Base-by-base conservation (phyloP, 306 rosid species). In the Pyrus bretschneideri region DNA sequence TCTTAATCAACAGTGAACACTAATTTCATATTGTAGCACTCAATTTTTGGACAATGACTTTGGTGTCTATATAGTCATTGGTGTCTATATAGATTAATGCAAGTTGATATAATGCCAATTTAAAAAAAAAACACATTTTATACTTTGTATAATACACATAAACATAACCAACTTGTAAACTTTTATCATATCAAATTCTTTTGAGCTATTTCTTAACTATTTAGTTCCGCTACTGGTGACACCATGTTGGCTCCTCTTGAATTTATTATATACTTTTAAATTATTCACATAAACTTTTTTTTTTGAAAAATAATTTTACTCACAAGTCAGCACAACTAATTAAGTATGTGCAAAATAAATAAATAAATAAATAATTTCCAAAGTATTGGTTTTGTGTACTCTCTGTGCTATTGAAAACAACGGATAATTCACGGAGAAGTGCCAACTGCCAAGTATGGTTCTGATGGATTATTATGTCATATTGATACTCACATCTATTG, bases 21-120 rank as follows among this genome's bases (percentile, higher is more conserved):
- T 63, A 30, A 55, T 70, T 74, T 68, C 71, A 57, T 68, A 68
- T 60, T 68, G 35, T 61, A 46, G 17, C 44, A 21, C 58, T 61
- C 73, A 17, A 54, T 59, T 81, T 42, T 25, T 58, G 52, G 64
- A 81, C 69, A 55, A 70, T 7, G 80, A 81, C 58, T 62, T 45
- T 4, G 72, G 35, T 29, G 29, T 40, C 18, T 42, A 29, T 22
- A 9, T 6, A 52, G 44, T 25, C 27, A 25, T 45, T 4, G 72
- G 35, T 29, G 29, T 40, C 18, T 42, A 29, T 22, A 6, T 6
- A 52, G 44, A 72, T 46, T 45, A 60, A 35, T 25, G 51, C 64
- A 42, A n/a, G 59, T 40, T n/a, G 66, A 45, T 31, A 46, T 14
- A 46, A 14, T 46, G 54, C 54, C 15, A 46, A 14, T 14, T 46